Base-by-base conservation (phyloP, 2,329 filamentous ascomycete genomes). In the Diaporthe eres region DNA sequence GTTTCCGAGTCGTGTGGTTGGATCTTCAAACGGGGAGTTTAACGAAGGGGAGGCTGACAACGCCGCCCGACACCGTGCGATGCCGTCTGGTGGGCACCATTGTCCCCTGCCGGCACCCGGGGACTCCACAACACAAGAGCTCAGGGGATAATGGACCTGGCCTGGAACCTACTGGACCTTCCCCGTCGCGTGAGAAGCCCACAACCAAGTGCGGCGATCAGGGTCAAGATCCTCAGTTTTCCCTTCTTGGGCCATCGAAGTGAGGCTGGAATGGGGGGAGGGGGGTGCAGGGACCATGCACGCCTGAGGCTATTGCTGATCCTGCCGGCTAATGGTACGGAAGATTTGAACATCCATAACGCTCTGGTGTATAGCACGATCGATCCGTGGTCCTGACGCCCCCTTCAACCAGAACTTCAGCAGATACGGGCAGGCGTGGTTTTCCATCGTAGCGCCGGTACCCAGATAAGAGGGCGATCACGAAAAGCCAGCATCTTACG, bases 141-240 rank as follows among this genome's bases (percentile, higher is more conserved):
- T 65, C 71, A 73, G 71, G 71, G 71, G 71, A 70, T 55, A 19
- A 65, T 57, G 57, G 71, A 49, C 71, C 58, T 73, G 71, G 71
- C 37, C 60, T 63, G 44, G 65, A 70, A 55, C 65, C 49, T 55
- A 55, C 49, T 31, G 65, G 37, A 31, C 49, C 49, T 73, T 53
- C 31, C 47, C 44, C 71, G 53, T 53, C 31, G 39, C 49, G 28
- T 51, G 51, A 71, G 25, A 17, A 47, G 53, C 49, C 71, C 71
- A 65, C 47, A 44, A 31, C 22, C 57, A 42, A 51, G 55, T 49
- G 34, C 57, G 58, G 37, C 47, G 58, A 44, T 65, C 44, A 73
- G 71, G 28, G 44, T 44, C 47, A 73, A 42, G 58, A 65, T 65
- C 58, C 34, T 44, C 58, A 39, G 44, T 73, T 63, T 63, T 31